Conservation (phyloP, 108 stramenopile genomes). For the Nannochloropsis granulata region DNA sequence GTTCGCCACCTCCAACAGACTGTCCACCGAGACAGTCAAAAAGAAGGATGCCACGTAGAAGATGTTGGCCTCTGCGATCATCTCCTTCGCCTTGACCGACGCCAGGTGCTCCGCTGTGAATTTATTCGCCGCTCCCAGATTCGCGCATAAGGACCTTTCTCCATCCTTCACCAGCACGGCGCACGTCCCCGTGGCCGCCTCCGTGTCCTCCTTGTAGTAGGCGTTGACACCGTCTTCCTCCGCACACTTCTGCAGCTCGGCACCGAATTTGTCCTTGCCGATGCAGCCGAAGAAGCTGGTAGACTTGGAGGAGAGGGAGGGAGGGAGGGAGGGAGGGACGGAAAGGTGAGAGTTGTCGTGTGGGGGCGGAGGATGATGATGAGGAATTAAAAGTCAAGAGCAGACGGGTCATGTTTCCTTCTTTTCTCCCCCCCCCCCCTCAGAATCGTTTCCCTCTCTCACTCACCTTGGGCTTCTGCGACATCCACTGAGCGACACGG, state of each 20-base stretch:
- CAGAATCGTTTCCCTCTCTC: constrained; percentile 23
- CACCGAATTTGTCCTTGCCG: constrained; percentile 73
- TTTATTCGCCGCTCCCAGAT: constrained; percentile 96
- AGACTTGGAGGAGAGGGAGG: background rate
- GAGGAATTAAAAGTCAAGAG: background rate
- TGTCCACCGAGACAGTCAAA: constrained; percentile 84
- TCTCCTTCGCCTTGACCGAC: constrained; percentile 73
- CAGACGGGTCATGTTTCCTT: background rate
- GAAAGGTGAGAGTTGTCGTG: background rate
- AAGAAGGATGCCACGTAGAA: constrained; percentile 97
- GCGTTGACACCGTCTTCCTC: constrained; percentile 75
- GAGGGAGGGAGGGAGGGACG: background rate
- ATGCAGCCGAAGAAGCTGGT: constrained; percentile 86
- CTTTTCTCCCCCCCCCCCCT: background rate
- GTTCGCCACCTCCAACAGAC: constrained; percentile 69
- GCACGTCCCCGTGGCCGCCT: constrained; percentile 90
- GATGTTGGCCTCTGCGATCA: constrained; percentile 60
- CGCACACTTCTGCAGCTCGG: constrained; percentile 66
- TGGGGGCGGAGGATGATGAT: background rate
- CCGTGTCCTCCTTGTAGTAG: constrained; percentile 87
- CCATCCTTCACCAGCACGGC: constrained; percentile 86
- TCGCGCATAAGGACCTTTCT: constrained; percentile 87
- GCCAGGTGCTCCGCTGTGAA: constrained; percentile 75
- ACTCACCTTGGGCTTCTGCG: constrained; percentile 10
- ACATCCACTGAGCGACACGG: constrained; percentile 99